Base-by-base conservation (phyloP, 1,284 basidiomycete genomes). In the Ganoderma multipileum region DNA sequence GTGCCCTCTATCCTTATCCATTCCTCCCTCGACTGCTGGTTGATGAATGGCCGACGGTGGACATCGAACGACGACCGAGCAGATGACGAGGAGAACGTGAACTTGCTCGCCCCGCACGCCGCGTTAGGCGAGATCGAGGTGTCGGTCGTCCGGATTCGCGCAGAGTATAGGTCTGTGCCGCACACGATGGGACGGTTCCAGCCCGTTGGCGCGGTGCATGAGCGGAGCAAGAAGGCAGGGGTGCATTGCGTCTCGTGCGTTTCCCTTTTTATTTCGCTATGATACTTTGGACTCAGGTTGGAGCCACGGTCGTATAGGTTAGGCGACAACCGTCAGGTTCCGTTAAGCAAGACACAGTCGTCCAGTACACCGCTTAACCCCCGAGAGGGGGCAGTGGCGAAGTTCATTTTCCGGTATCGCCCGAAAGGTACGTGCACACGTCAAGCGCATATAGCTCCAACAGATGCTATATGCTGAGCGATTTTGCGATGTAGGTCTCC, bases 181-280 rank as follows among this genome's bases (percentile, higher is more conserved):
- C 64, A 39, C 61, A 60, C 66, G 16, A 38, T 44, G 62, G 58
- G 41, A 23, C 28, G 18, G 26, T 70, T 65, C 60, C 50, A 26
- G 1, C 65, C 54, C 33, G 66, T 70, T 2, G 72, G 65, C 18
- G 58, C 68, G 11, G 67, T 76, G 18, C 72, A 76, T 39, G 75
- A 76, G 61, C 71, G 73, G 9, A 73, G 71, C 61, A 76, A 76
- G 73, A 76, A 76, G 60, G 74, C 72, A 4, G 74, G 74, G 2
- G 63, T 65, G 20, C 74, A 75, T 50, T 71, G 71, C 54, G 71
- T 73, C 1, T 64, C 68, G 74, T 75, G 36, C 28, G 72, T 73
- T 14, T 18, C 38, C n/a, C 3, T 30, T 23, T 2, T 23, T 26
- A 18, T 60, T 38, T n/a, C n/a, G 9, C 8, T 9, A 23, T 47